Base-by-base conservation (phyloP, 2,329 filamentous ascomycete species). In the Cryphonectria carpinicola region DNA sequence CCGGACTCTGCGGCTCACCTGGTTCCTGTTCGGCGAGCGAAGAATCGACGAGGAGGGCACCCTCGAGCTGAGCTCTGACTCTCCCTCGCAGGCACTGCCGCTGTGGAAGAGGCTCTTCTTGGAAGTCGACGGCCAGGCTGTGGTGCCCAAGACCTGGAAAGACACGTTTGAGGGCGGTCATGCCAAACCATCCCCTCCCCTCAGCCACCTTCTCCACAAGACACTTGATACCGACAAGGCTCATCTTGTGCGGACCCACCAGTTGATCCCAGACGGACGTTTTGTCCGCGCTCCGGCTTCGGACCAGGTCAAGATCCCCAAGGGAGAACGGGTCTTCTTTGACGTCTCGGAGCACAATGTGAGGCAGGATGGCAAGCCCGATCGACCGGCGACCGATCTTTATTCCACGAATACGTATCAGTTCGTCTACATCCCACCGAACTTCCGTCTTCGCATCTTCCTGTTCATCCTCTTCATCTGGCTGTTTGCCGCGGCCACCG, bases 201-300 rank as follows among this genome's bases (percentile, higher is more conserved):
- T 85, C 0, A 71, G 79, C 0, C 73, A 74, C 1, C 78, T 78
- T 0, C 80, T 85, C 49, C 81, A 84, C 75, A 74, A 74, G 10
- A 49, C 71, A 0, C 72, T 84, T 65, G 80, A 80, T 52, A 74
- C 75, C 2, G 82, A 76, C 72, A 89, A 86, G 79, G 78, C 73
- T 2, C 70, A 75, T 0, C 83, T 90, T 0, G 83, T 88, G n/a
- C 74, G 77, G 0, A 80, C 85, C 0, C 80, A 83, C 1, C 84
- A 89, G 71, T 80, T 97, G 70, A 78, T 89, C 22, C 87, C 87
- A 3, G 89, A 95, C 75, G 96, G 96, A 6, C 89, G 87, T 70
- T 98, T 95, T 79, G 95, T 98, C 35, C 90, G 94, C 62, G 93
- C 94, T n/a, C 96, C 96, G 14, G 95, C 94, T 25, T 97, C 94